A percentile compares a stretch with the other conserved stretches of the same genome.
Conservation (phyloP, 495 filamentous ascomycete genomes). For the Diplogelasinospora grovesii region DNA sequence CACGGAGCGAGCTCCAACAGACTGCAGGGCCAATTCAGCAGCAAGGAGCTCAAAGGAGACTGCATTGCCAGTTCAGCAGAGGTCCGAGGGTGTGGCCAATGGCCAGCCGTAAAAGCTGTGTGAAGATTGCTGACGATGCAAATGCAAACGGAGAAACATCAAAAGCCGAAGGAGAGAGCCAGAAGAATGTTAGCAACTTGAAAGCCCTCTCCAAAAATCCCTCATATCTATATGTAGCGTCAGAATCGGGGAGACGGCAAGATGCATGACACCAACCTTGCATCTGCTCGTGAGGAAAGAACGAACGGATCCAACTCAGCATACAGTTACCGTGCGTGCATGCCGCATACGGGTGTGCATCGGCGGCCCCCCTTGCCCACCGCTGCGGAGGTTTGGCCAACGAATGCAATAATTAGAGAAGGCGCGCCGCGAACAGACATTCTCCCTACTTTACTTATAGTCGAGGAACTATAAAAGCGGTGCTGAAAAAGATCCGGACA, state of each 20-base stretch:
- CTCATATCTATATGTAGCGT: neutral
- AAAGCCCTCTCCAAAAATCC: constrained; percentile 1
- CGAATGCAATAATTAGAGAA: too few species aligned
- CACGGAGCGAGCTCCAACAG: neutral
- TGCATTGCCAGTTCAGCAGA: constrained; percentile 2
- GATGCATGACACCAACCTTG: neutral
- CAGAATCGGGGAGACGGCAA: neutral
- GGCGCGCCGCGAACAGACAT: neutral
- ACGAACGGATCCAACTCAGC: too few species aligned
- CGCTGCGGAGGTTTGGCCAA: neutral
- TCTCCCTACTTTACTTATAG: neutral
- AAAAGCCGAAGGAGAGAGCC: neutral
- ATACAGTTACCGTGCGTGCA: neutral
- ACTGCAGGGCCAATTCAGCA: constrained; percentile 2
- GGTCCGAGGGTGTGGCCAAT: neutral
- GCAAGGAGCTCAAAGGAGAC: too few species aligned
- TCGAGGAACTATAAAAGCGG: too few species aligned
- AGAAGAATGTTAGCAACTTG: neutral
- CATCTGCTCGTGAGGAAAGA: too few species aligned
- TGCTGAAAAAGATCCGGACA: too few species aligned
- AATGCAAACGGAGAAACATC: neutral
- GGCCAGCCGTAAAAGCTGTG: neutral
- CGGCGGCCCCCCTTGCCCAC: neutral
- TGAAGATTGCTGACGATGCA: neutral
- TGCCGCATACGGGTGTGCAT: neutral